phyloP scores from a whole-genome alignment of 768 basidiomycete genomes.

The Aureoboletus auriporus region DNA sequence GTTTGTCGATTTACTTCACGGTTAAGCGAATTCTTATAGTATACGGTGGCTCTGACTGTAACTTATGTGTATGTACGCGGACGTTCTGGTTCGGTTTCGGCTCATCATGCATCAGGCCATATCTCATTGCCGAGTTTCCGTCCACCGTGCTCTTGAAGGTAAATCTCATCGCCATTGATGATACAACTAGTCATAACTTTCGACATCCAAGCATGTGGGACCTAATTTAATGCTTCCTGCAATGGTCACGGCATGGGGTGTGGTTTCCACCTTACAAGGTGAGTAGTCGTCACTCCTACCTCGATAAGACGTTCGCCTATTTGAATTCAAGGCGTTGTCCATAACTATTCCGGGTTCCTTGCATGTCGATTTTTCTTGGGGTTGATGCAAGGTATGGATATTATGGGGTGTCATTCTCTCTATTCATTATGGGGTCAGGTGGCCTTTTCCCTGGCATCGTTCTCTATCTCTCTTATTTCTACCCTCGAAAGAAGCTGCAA shows the following conservation, averaged over 20 bases:
- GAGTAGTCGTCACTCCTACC: neutral
- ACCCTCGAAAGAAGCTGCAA: slow-evolving; percentile 28
- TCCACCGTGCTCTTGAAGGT: slow-evolving; percentile 55
- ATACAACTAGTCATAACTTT: neutral
- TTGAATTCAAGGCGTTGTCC: slow-evolving; percentile 38
- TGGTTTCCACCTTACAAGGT: slow-evolving; percentile 62
- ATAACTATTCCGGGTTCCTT: slow-evolving; percentile 49
- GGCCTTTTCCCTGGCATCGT: slow-evolving; percentile 56
- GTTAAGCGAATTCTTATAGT: slow-evolving; percentile 18
- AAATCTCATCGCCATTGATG: neutral
- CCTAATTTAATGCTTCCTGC: slow-evolving; percentile 57
- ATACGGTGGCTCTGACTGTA: slow-evolving; percentile 30
- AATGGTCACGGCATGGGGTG: slow-evolving; percentile 61
- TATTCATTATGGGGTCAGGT: slow-evolving; percentile 28
- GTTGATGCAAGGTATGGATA: slow-evolving; percentile 47
- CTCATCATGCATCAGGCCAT: slow-evolving; percentile 31
- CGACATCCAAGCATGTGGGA: slow-evolving; percentile 31
- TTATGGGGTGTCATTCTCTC: neutral
- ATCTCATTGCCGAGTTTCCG: slow-evolving; percentile 54
- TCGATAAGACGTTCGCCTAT: neutral
- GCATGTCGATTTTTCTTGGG: slow-evolving; percentile 48
- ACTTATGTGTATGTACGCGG: slow-evolving; percentile 19
- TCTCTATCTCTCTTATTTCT: slow-evolving; percentile 51
- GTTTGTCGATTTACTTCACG: neutral
- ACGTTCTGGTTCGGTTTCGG: neutral